phyloP scores from a whole-genome alignment of 306 rosid species.

The Dryas octopetala region DNA sequence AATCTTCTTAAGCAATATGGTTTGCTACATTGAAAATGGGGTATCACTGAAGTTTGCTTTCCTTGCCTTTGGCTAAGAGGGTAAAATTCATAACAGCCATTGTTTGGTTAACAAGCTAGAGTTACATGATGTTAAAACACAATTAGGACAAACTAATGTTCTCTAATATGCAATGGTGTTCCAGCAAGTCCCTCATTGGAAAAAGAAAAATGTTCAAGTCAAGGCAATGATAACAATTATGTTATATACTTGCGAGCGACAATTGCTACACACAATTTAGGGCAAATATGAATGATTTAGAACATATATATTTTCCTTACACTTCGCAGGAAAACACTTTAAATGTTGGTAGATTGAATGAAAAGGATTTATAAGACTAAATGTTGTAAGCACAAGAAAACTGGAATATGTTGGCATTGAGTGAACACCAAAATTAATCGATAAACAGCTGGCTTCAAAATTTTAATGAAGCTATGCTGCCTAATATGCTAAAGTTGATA shows the following conservation, averaged over 20 bases:
- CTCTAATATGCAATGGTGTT: neutral
- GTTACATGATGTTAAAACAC: neutral
- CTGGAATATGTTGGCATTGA: neutral
- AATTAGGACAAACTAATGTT: too few species aligned
- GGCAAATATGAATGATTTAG: neutral
- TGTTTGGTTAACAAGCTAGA: neutral
- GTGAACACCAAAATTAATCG: neutral
- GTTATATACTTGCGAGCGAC: too few species aligned
- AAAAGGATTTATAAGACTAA: neutral
- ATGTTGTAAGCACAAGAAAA: neutral
- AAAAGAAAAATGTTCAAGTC: neutral
- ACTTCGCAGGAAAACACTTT: neutral
- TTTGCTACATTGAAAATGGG: too few species aligned
- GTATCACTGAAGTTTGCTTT: neutral
- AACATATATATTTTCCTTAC: neutral
- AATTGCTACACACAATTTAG: neutral
- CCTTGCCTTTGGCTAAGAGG: neutral
- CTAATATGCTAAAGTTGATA: neutral
- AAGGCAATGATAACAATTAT: too few species aligned
- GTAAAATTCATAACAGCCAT: neutral
- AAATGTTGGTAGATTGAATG: neutral
- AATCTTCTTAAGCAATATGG: constrained; percentile 5
- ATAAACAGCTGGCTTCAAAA: neutral
- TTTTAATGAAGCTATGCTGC: neutral
- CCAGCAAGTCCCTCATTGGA: neutral